Percentiles rank a stretch among this genome's conserved stretches.
Conservation (phyloP, 106 monocot genomes). For the Amphibolis antarctica region DNA sequence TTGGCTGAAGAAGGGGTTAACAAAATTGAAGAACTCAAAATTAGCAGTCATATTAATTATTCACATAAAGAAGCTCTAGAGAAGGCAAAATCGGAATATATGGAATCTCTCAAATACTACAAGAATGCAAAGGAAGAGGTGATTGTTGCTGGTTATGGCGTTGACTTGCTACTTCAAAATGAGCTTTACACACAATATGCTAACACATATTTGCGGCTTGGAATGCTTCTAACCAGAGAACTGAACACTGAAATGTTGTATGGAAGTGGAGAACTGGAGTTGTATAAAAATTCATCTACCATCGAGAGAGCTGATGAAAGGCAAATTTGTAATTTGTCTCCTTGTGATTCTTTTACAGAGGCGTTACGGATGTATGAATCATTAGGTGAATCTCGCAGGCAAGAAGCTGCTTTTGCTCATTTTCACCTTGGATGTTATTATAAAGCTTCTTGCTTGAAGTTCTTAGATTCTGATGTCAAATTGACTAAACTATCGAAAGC, state of each 20-base stretch:
- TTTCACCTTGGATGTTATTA: slow-evolving; percentile 88
- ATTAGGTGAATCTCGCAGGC: slow-evolving; percentile 64
- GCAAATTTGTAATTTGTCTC: slow-evolving; percentile 35
- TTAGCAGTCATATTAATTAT: slow-evolving; percentile 32
- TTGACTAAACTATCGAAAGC: slow-evolving; percentile 35
- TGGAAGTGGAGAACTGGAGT: slow-evolving; percentile 9
- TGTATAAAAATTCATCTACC: no score
- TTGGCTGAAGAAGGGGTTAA: slow-evolving; percentile 79
- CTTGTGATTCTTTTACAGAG: slow-evolving; percentile 84
- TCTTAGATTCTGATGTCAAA: slow-evolving; percentile 42
- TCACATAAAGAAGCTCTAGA: slow-evolving; percentile 49
- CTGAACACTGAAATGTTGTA: slow-evolving; percentile 19
- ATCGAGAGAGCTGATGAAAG: slow-evolving; percentile 8
- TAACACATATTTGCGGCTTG: slow-evolving; percentile 76
- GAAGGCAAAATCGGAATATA: slow-evolving; percentile 68
- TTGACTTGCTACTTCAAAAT: slow-evolving; percentile 35
- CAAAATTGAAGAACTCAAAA: slow-evolving; percentile 41
- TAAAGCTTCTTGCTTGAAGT: slow-evolving; percentile 53
- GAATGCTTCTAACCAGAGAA: slow-evolving; percentile 91
- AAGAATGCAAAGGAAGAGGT: slow-evolving; percentile 61
- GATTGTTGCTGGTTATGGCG: slow-evolving; percentile 18
- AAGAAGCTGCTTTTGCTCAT: slow-evolving; percentile 86
- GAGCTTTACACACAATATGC: slow-evolving; percentile 82
- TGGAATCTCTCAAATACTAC: slow-evolving; percentile 64
- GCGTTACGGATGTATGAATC: slow-evolving; percentile 79